A percentile compares a stretch with the other conserved stretches of the same genome.
Conservation (phyloP, 371 early-diverging fungal species). For the Syncephalis plumigaleata region DNA sequence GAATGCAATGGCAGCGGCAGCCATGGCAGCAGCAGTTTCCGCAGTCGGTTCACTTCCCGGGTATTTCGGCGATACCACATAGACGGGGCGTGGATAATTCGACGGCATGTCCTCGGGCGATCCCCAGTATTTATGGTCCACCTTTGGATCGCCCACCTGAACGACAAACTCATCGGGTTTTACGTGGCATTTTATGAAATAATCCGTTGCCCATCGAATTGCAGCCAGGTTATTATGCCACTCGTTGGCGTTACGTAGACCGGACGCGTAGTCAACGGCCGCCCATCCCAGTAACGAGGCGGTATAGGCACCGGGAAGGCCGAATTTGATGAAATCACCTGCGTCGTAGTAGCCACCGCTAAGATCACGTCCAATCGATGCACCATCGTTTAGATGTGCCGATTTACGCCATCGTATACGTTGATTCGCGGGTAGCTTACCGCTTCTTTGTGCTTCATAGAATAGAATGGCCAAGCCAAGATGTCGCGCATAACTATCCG, state of each 20-base stretch:
- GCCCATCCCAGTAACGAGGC: constrained; percentile 32
- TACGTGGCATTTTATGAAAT: constrained; percentile 33
- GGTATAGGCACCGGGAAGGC: constrained; percentile 32
- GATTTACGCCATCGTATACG: constrained; percentile 21
- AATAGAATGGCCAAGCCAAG: constrained; percentile 8
- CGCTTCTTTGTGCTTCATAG: constrained; percentile 37
- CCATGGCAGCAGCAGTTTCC: constrained; percentile 35
- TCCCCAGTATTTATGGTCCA: neutral
- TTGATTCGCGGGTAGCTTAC: constrained; percentile 25
- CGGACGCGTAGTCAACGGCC: constrained; percentile 30
- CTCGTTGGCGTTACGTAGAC: constrained; percentile 32
- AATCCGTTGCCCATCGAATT: constrained; percentile 47
- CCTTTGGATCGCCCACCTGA: neutral
- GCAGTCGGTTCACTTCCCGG: constrained; percentile 39
- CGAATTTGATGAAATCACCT: constrained; percentile 40
- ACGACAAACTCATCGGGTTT: constrained; percentile 7
- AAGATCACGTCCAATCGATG: constrained; percentile 3
- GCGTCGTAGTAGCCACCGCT: constrained; percentile 25
- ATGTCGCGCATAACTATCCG: neutral
- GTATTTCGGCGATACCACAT: constrained; percentile 17
- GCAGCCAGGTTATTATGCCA: constrained; percentile 22
- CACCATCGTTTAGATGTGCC: constrained; percentile 18
- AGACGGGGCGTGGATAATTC: constrained; percentile 11
- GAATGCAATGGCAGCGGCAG: constrained; percentile 34
- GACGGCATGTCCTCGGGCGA: neutral